Conservation (phyloP, 148 eudicot species). For the Camellia lanceoleosa region DNA sequence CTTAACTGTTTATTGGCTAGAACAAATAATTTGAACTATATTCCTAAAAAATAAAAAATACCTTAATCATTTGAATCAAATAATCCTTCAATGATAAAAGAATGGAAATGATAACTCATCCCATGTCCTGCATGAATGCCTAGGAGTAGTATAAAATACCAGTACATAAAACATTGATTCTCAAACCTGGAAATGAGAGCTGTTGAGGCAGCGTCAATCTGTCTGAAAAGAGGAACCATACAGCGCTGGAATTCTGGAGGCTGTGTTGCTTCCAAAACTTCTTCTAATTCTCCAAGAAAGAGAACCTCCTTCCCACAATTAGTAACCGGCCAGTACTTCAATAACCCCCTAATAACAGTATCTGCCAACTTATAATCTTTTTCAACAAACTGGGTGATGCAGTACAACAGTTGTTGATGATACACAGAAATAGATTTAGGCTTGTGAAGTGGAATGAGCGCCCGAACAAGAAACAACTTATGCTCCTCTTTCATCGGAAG, state of each 20-base stretch:
- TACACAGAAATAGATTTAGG: slow-evolving; percentile 36
- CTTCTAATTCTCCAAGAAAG: slow-evolving; percentile 54
- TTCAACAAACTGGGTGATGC: slow-evolving; percentile 48
- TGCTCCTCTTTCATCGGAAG: slow-evolving; percentile 62
- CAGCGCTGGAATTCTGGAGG: slow-evolving; percentile 48
- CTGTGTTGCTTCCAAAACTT: slow-evolving; percentile 49
- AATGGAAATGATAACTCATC: not conserved
- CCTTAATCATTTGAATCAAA: not conserved
- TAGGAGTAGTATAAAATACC: not conserved
- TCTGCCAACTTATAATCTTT: slow-evolving; percentile 56
- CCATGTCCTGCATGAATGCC: slow-evolving; percentile 5
- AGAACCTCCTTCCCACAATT: slow-evolving; percentile 58
- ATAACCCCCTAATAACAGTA: slow-evolving; percentile 42
- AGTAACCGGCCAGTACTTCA: slow-evolving; percentile 55
- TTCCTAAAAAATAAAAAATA: not conserved
- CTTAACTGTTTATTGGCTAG: not conserved
- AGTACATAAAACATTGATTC: not conserved
- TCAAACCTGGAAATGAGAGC: slow-evolving; percentile 57
- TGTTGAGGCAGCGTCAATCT: slow-evolving; percentile 47
- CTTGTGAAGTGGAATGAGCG: slow-evolving; percentile 52
- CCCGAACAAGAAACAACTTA: slow-evolving; percentile 48
- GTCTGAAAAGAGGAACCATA: slow-evolving; percentile 53
- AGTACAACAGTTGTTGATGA: slow-evolving; percentile 49
- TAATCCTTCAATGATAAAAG: not conserved
- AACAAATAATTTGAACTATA: not conserved